Evolutionary conservation across 768 basidiomycete species (phyloP).

Genomic region (Cyathus striatus): DNA sequence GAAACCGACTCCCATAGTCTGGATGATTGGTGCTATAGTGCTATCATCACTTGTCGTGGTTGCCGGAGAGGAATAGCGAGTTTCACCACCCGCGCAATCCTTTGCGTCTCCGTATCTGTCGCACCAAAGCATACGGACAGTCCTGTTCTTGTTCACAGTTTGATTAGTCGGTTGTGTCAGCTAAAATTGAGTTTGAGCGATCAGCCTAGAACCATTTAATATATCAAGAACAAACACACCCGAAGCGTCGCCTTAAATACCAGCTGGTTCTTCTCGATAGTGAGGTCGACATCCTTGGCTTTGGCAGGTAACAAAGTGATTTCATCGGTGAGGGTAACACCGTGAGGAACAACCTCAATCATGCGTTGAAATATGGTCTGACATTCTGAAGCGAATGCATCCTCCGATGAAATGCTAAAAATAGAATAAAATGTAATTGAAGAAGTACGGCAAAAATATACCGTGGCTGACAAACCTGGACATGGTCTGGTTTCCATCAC

Average conservation of each 20-base stretch:
- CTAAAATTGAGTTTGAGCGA: conserved; percentile 10
- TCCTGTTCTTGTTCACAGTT: conserved; percentile 16
- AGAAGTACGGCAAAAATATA: background rate
- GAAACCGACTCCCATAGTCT: conserved; percentile 16
- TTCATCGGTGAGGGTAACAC: conserved; percentile 31
- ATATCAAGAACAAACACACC: conserved; percentile 10
- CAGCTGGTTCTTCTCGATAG: conserved; percentile 15
- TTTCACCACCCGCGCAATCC: conserved; percentile 13
- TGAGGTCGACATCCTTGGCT: conserved; percentile 18
- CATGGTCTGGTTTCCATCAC: conserved; percentile 37
- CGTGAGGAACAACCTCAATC: conserved; percentile 37
- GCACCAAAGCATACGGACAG: conserved; percentile 24
- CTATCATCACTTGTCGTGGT: conserved; percentile 11
- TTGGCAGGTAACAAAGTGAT: conserved; percentile 28
- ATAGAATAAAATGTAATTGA: conserved; percentile 1
- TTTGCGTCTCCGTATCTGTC: conserved; percentile 21
- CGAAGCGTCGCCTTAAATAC: conserved; percentile 20
- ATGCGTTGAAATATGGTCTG: conserved; percentile 30
- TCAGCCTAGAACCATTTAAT: background rate
- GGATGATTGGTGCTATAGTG: conserved; percentile 19
- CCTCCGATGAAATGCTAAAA: conserved; percentile 18
- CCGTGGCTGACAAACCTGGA: conserved; percentile 25
- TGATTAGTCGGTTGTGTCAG: conserved; percentile 15
- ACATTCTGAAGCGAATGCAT: conserved; percentile 26
- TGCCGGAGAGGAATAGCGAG: conserved; percentile 13